Percentiles rank a stretch among this genome's conserved stretches.
Evolutionary conservation across 495 filamentous ascomycete species (phyloP).

Genomic region (Sordaria brevicollis): DNA sequence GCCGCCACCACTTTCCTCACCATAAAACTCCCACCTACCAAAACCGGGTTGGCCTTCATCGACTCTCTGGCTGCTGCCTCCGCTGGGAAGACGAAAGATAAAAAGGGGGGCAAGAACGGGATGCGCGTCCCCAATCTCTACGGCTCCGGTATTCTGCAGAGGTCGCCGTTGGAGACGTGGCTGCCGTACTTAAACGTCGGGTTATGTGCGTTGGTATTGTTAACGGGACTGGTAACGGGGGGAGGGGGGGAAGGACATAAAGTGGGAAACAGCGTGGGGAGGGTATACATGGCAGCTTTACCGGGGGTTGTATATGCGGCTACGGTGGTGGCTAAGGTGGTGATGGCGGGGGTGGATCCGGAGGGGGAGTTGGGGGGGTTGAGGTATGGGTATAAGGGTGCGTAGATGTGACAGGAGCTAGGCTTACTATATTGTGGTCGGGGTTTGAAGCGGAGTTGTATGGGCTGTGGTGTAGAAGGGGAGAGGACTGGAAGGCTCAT

Average conservation of each 20-base stretch:
- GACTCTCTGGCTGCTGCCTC: conserved; percentile 13
- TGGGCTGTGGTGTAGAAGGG: not conserved
- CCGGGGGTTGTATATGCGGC: conserved; percentile 37
- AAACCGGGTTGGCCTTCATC: conserved; percentile 25
- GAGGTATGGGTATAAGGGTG: conserved; percentile 52
- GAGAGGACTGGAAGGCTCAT: too few species aligned
- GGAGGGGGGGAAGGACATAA: conserved; percentile 3
- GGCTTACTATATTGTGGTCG: too few species aligned
- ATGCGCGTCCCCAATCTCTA: not conserved
- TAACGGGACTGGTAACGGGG: conserved; percentile 19
- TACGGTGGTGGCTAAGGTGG: conserved; percentile 36
- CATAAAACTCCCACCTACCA: conserved; percentile 26
- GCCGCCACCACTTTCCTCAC: conserved; percentile 45
- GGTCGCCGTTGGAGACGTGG: conserved; percentile 31
- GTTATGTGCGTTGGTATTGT: conserved; percentile 27
- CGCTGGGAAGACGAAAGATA: not conserved
- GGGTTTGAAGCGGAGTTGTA: too few species aligned
- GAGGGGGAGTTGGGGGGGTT: conserved; percentile 40
- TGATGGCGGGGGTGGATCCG: conserved; percentile 47
- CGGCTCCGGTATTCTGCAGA: conserved; percentile 1
- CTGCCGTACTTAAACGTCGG: conserved; percentile 39
- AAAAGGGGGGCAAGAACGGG: not conserved
- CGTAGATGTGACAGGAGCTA: conserved; percentile 21
- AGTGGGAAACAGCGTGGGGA: not conserved
- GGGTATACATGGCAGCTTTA: conserved; percentile 22